Conservation (phyloP, 345 rosid species). For the Populus simonii region DNA sequence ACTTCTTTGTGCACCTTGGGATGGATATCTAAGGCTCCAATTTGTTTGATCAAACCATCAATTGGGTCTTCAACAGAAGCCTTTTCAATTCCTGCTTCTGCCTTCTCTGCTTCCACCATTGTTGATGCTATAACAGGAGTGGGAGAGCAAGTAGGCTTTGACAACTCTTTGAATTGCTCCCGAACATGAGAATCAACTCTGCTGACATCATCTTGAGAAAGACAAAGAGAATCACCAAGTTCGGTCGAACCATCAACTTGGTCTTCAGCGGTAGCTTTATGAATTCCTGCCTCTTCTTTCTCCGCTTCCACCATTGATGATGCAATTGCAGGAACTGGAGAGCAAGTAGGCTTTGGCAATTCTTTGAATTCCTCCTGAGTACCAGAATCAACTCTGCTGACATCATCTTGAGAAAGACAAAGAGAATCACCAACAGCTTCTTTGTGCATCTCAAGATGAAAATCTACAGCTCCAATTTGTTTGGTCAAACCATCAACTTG, state of each 20-base stretch:
- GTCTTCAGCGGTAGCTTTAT: slow-evolving; percentile 15
- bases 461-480: slow-evolving; percentile 19
- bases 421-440: slow-evolving; percentile 1
- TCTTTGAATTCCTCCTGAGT: slow-evolving; percentile 6
- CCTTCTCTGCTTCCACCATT: neutral
- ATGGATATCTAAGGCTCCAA: slow-evolving; percentile 16
- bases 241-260: slow-evolving; percentile 19
- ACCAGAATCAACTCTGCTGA: neutral
- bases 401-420: neutral
- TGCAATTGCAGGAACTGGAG: neutral
- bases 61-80: slow-evolving; percentile 19
- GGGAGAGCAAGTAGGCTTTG: neutral
- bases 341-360: slow-evolving; percentile 1
- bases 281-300: neutral
- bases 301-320: neutral
- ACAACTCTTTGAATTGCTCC: slow-evolving; percentile 11
- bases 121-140: neutral
- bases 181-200: neutral
- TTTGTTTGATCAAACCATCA: slow-evolving; percentile 11
- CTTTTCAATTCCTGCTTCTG: slow-evolving; percentile 7
- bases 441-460: slow-evolving; percentile 9
- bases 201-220: neutral
- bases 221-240: neutral
- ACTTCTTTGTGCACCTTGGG: slow-evolving; percentile 6
- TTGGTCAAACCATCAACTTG: slow-evolving; percentile 18